Evolutionary conservation across 768 basidiomycete species (phyloP), one percentile per base, ranked within the genome.

Genomic region (Brasilioporus rufonigricans): DNA sequence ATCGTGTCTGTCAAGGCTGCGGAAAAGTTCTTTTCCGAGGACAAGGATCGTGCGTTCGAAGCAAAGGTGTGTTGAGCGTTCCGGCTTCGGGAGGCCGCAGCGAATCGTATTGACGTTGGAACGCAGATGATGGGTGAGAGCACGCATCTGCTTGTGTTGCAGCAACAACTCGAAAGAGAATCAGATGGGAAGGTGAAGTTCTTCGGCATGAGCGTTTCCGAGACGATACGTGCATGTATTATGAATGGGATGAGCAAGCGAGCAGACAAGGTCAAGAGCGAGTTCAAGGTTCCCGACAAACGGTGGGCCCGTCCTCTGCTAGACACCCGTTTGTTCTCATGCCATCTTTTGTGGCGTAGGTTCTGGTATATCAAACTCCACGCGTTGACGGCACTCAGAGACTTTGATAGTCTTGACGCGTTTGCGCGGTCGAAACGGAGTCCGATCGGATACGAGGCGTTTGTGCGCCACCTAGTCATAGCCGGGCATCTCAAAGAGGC

Each of bases 251-350:
- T 95, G 76, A 73, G 81, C 19, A 98, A 95, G 73, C 81, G 85
- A 55, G 97, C 94, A 1, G 97, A 99, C 65, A 92, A 88, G 65
- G 71, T 96, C 56, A 87, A 89, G 67, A 76, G 78, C 2, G 96
- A 98, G 60, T 98, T 93, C 77, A 95, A 90, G 67, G 91, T 99
- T 1, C 84, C 93, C 1, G 97, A 98, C 67, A 98, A 95, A 75
- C 79, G 96, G 94, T 93, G 49, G 27, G 80, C 65, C n/a, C 31
- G 11, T 41, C 14, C 16, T 8, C 35, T 24, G 27, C 27, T 29
- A 29, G 33, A 14, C 12, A 1, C 4, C 16, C 14, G 18, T 18
- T 32, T 6, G 14, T 27, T 10, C 33, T 50, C 36, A 35, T 14
- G 18, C 27, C 18, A 1, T n/a, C n/a, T 29, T 39, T 18, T 21